A percentile compares a stretch with the other conserved stretches of the same genome.
phyloP scores from a whole-genome alignment of 768 basidiomycete genomes.

The Asterophora lycoperdoides region DNA sequence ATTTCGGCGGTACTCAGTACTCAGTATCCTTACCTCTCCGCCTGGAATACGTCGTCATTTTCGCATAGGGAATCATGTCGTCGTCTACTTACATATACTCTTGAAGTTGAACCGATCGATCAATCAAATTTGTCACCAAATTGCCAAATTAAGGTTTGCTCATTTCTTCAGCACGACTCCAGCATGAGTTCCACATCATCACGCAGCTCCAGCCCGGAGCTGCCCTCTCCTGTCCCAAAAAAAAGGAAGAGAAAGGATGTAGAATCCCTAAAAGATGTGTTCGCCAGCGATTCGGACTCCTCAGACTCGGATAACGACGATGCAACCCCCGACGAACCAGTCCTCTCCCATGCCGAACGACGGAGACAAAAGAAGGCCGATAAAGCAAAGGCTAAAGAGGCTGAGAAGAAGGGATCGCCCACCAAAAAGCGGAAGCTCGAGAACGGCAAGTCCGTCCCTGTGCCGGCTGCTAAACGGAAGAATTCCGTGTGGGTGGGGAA shows the following conservation, averaged over 20 bases:
- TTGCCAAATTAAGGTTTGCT: background rate
- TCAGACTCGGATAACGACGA: slow-evolving; percentile 22
- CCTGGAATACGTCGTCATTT: no score
- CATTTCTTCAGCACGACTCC: background rate
- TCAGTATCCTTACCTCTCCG: no score
- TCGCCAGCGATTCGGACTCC: slow-evolving; percentile 21
- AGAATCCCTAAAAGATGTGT: slow-evolving; percentile 9
- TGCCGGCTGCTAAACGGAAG: slow-evolving; percentile 49
- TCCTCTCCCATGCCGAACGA: slow-evolving; percentile 73
- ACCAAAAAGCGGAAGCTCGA: slow-evolving; percentile 47
- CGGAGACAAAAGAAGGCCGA: slow-evolving; percentile 55
- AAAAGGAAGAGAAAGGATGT: slow-evolving; percentile 30
- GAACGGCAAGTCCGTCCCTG: slow-evolving; percentile 30
- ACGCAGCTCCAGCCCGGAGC: slow-evolving; percentile 27
- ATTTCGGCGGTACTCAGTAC: no score
- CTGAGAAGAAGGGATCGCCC: slow-evolving; percentile 9
- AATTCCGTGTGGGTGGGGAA: slow-evolving; percentile 97
- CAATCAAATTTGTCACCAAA: slow-evolving; percentile 1
- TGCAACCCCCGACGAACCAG: slow-evolving; percentile 34
- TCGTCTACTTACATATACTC: no score
- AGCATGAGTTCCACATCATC: slow-evolving; percentile 34
- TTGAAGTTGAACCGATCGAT: background rate
- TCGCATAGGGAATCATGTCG: no score
- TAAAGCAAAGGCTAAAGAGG: slow-evolving; percentile 24
- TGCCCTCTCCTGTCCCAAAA: slow-evolving; percentile 17